Evolutionary conservation across 2,329 filamentous ascomycete species (phyloP).

Genomic region (Cercospora sp.): DNA sequence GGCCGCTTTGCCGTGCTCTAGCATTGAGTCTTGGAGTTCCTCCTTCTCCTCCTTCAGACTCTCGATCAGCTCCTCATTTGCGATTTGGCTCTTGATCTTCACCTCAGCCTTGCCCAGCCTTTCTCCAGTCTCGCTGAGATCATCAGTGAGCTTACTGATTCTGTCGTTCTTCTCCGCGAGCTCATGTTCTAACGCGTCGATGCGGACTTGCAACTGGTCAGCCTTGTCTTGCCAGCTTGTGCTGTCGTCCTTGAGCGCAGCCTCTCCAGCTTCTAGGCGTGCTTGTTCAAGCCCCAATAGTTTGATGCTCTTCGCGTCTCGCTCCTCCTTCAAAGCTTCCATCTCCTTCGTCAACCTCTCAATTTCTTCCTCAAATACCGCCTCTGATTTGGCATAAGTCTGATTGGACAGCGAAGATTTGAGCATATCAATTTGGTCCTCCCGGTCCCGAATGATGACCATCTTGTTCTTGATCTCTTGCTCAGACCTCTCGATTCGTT

Average conservation of each 20-base stretch:
- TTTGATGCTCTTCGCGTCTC: conserved; percentile 11
- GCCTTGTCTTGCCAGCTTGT: conserved; percentile 9
- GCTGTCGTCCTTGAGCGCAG: conserved; percentile 1
- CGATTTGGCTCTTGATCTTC: conserved; percentile 31
- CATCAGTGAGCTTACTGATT: background rate
- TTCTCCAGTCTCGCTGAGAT: conserved; percentile 41
- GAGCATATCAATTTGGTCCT: conserved; percentile 87
- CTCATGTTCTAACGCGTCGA: conserved; percentile 52
- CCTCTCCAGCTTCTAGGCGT: background rate
- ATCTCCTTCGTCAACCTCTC: conserved; percentile 85
- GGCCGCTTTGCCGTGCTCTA: conserved; percentile 33
- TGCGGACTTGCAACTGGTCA: conserved; percentile 65
- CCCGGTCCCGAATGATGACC: conserved; percentile 70
- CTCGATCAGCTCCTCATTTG: conserved; percentile 32
- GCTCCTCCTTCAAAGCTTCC: conserved; percentile 75
- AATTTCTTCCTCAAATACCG: conserved; percentile 55
- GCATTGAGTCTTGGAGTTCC: conserved; percentile 28
- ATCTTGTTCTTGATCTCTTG: conserved; percentile 70
- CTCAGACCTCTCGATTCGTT: conserved; percentile 59
- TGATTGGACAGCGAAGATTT: conserved; percentile 75
- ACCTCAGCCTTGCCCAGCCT: conserved; percentile 33
- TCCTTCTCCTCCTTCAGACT: conserved; percentile 30
- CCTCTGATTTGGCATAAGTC: conserved; percentile 35
- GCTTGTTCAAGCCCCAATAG: conserved; percentile 1
- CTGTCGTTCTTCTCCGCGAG: background rate